Evolutionary conservation across 106 monocot species (phyloP), one percentile per base, ranked within the genome.

Genomic region (Apostasia shenzhenica): DNA sequence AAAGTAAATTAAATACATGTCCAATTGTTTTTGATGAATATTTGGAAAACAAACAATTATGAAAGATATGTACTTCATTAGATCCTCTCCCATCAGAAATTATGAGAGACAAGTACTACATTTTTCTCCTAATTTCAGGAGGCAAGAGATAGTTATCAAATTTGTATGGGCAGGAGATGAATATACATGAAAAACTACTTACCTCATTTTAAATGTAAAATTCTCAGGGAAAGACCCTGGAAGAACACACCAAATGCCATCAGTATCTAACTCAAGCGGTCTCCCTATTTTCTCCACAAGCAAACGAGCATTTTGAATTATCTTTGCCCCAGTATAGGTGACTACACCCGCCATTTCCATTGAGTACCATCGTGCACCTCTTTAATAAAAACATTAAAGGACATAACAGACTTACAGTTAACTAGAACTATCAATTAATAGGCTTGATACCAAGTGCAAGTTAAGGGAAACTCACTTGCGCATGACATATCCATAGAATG

Each of bases 291-390:
- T 92, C 68, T 97, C 92, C 48, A 97, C 85, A 50, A 97, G 86
- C 62, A 97, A 79, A 63, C 92, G 89, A 45, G 97, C 92, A 85
- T 97, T 92, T 67, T 97, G 97, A 54, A 97, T 97, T 55, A 97
- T 97, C 67, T 92, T 97, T 64, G 97, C 97, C 55, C 97, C 97
- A 70, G 97, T 97, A 55, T 97, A 97, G 43, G 97, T 97, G 49
- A 97, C 97, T 57, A 97, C 97, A 62, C 97, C 97, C 70, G 97
- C 97, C 97, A 97, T 97, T 87, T 97, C 97, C 97, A 97, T 97
- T 65, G 97, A 97, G 61, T 97, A 97, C 97, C 97, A 97, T 83
- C 97, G 81, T 77, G 97, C 97, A 73, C 97, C 97, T 73, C 95
- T 95, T 64, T 51, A 75, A 64, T 5, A 70, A 65, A 26, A 54